Evolutionary conservation across 164 flowering plant genomes (phyloP), one percentile per base, ranked within the genome.

Genomic region (Chloranthus sessilifolius): DNA sequence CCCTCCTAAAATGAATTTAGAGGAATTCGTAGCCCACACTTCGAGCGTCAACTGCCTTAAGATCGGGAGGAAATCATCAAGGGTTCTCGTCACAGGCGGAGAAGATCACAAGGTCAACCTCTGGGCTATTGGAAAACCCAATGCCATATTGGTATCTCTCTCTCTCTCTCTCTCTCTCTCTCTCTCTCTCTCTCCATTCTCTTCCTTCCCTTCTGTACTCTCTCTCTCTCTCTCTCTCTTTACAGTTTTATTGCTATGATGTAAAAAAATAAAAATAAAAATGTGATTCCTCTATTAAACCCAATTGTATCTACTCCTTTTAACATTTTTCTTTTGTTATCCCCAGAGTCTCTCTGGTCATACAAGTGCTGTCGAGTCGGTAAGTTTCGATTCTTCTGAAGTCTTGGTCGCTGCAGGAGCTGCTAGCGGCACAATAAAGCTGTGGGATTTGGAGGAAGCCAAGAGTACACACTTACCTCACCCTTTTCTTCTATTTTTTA

Each of bases 51-150:
- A 92, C 58, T 92, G 97, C 67, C 79, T 92, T 17, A 86, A 80
- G 69, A 92, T 88, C 63, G 97, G 97, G 37, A 78, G 87, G 79
- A 92, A 84, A 65, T 74, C 99, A 5, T 88, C 96, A 2, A 73
- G 99, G 61, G 91, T 88, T 70, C 81, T 88, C 22, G 95, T 86
- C 35, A 88, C 97, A 2, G 99, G 99, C 36, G 99, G 99, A 46
- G 99, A 88, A 72, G 99, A 92, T 75, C 89, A 83, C 73, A 92
- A 86, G 61, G 99, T 92, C 52, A 92, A 88, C 55, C 79, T 92
- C 28, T 92, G 99, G 97, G 88, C 99, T 12, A 92, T 92, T 50
- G 99, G 99, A 50, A 92, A 88, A 51, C 96, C 96, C 31, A 92
- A 84, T 53, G 80, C 97, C 53, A 79, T 88, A 47, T 62, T 82